Conservation (phyloP, 129 eudicot species). For the Arctium minus region DNA sequence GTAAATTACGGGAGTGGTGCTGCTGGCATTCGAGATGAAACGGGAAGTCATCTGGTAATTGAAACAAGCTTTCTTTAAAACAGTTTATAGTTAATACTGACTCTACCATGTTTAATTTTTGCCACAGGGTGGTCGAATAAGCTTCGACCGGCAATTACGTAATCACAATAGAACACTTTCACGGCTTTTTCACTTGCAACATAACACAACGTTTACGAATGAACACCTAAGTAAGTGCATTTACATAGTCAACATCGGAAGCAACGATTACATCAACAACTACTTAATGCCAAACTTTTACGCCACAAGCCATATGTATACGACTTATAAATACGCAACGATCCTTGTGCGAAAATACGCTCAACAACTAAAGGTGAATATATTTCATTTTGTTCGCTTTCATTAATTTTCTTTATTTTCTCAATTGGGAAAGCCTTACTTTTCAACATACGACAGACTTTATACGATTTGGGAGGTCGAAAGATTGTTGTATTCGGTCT, state of each 20-base stretch:
- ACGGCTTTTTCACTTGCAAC: conserved; percentile 13
- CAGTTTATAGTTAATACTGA: background rate
- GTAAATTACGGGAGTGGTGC: conserved; percentile 44
- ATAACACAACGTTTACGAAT: conserved; percentile 22
- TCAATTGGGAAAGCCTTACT: background rate
- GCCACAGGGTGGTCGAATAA: conserved; percentile 28
- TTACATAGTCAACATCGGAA: conserved; percentile 39
- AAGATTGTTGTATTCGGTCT: conserved; percentile 44
- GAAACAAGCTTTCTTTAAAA: background rate
- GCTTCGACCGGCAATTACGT: conserved; percentile 26
- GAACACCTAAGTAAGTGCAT: conserved; percentile 34
- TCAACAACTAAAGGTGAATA: conserved; percentile 32
- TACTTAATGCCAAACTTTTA: conserved; percentile 32
- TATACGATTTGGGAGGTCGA: conserved; percentile 46
- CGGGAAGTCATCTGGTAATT: conserved; percentile 30
- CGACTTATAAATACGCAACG: conserved; percentile 26
- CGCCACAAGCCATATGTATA: conserved; percentile 7
- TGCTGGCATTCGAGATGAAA: conserved; percentile 33
- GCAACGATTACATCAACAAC: conserved; percentile 53
- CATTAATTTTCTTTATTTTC: background rate
- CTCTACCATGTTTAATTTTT: background rate
- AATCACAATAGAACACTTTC: conserved; percentile 22
- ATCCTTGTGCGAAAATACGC: conserved; percentile 25
- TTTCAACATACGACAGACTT: conserved; percentile 9
- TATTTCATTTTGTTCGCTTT: background rate